These are phyloP conservation scores for Termitomyces sp. DNA, from an alignment of 768 basidiomycete genomes.

Conservation along the genomic window DNA sequence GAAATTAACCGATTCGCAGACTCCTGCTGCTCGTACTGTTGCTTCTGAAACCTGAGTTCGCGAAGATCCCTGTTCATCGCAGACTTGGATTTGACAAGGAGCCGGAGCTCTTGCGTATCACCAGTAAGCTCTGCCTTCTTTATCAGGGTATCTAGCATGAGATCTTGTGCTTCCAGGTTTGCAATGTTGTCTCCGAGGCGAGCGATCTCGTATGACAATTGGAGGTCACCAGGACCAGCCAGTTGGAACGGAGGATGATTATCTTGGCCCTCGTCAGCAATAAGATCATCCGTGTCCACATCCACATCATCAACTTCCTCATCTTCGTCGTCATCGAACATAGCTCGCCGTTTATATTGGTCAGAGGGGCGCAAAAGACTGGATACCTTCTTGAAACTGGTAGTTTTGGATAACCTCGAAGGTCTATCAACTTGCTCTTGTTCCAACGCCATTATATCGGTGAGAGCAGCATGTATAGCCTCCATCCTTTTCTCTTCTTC, in stretches of 20 bases:
- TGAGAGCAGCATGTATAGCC: conserved; percentile 93
- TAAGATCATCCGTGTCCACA: conserved; percentile 38
- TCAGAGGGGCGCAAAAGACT: conserved; percentile 3
- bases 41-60: conserved; percentile 84
- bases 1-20: conserved; percentile 84
- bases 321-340: conserved; percentile 39
- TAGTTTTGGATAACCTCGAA: background rate
- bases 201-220: conserved; percentile 82
- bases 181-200: conserved; percentile 73
- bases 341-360: conserved; percentile 22
- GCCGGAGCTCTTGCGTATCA: conserved; percentile 77
- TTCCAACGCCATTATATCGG: conserved; percentile 91
- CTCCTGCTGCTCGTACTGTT: conserved; percentile 93
- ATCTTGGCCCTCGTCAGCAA: conserved; percentile 36
- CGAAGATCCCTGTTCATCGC: conserved; percentile 81
- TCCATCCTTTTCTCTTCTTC: conserved; percentile 87
- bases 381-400: conserved; percentile 3
- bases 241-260: conserved; percentile 60
- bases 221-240: conserved; percentile 86
- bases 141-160: conserved; percentile 82
- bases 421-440: conserved; percentile 35
- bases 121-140: conserved; percentile 95
- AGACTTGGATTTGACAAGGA: conserved; percentile 79
- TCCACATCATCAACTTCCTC: conserved; percentile 45
- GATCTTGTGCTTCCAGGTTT: conserved; percentile 76